Conservation (phyloP, 2,329 filamentous ascomycete genomes). For the Macrophomina pseudophaseolina region DNA sequence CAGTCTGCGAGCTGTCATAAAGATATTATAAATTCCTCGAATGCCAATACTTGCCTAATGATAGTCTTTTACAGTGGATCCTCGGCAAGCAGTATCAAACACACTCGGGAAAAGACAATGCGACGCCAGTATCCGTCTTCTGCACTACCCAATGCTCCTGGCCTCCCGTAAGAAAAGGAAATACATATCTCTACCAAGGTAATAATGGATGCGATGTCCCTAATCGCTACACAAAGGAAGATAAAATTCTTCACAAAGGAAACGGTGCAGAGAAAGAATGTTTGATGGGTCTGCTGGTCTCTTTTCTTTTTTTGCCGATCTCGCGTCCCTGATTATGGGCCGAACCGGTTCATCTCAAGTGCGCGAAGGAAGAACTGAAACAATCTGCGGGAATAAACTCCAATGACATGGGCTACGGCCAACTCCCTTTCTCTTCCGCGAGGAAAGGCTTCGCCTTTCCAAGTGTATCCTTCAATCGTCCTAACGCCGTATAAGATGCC, state of each 20-base stretch:
- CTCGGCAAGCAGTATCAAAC: no score
- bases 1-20: no score
- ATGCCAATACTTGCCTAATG: no score
- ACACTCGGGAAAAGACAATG: background rate
- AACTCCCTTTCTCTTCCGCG: background rate
- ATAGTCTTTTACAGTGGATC: no score
- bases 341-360: background rate
- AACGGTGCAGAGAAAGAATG: background rate
- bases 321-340: background rate
- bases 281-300: background rate
- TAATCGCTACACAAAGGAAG: slow-evolving; percentile 8
- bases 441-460: background rate
- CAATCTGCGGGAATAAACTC: background rate
- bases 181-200: slow-evolving; percentile 20
- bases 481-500: slow-evolving; percentile 18
- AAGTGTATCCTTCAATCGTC: background rate
- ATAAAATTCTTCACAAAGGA: slow-evolving; percentile 1
- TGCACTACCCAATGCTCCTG: background rate
- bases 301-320: background rate
- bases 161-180: background rate
- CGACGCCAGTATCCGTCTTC: background rate
- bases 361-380: background rate
- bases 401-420: background rate
- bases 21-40: no score
- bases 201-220: background rate